A percentile compares a stretch with the other conserved stretches of the same genome.
Conservation (phyloP, 768 basidiomycete genomes). For the Tulasnella sp. region DNA sequence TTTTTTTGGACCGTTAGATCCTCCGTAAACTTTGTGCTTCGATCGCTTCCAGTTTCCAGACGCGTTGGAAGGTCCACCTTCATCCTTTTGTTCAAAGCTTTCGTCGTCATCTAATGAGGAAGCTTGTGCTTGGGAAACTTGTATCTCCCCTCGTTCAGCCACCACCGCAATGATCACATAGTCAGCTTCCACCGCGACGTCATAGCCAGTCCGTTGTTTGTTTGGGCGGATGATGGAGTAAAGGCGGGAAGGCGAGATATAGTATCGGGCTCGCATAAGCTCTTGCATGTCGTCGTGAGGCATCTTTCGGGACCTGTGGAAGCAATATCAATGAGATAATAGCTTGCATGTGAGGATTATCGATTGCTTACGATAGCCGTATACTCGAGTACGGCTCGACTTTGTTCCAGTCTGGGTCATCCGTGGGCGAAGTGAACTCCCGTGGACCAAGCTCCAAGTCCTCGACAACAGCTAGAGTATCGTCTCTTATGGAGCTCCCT, state of each 20-base stretch:
- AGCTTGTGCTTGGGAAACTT: constrained; percentile 45
- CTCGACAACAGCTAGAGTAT: constrained; percentile 59
- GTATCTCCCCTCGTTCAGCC: constrained; percentile 76
- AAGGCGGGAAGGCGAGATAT: constrained; percentile 75
- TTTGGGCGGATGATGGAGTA: constrained; percentile 76
- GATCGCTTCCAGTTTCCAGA: constrained; percentile 15
- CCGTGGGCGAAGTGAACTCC: constrained; percentile 55
- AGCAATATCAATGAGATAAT: background rate
- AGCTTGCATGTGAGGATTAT: background rate
- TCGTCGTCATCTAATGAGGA: constrained; percentile 23
- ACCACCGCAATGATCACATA: constrained; percentile 96
- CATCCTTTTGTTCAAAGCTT: constrained; percentile 20
- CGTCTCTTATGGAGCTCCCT: constrained; percentile 33
- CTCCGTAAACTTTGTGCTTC: constrained; percentile 9
- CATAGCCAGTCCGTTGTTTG: constrained; percentile 72
- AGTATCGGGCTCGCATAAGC: constrained; percentile 72
- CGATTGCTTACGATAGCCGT: constrained; percentile 52
- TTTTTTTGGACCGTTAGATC: constrained; percentile 50
- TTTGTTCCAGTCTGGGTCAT: constrained; percentile 65
- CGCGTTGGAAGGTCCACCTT: constrained; percentile 17
- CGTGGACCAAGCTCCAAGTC: constrained; percentile 66
- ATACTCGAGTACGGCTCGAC: constrained; percentile 91
- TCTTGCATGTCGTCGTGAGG: constrained; percentile 70
- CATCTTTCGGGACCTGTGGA: constrained; percentile 53
- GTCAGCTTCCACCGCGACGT: constrained; percentile 84